Percentiles rank a stretch among this genome's conserved stretches.
phyloP scores from a whole-genome alignment of 1,139 yeast genomes.

The Dujonia santamariae region DNA sequence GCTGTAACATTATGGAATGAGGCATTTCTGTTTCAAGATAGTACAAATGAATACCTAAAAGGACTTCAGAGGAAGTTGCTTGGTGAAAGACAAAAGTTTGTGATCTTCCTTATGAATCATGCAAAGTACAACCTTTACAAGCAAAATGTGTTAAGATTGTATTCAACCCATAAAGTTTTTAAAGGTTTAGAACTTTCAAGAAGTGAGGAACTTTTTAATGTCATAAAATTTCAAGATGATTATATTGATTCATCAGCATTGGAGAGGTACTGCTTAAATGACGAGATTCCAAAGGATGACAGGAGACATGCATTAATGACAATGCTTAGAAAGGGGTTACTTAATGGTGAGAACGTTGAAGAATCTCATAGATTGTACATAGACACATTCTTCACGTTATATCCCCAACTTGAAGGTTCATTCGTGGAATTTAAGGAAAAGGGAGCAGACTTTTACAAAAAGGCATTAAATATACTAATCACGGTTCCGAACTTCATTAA shows the following conservation, averaged over 20 bases:
- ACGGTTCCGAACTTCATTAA: background rate
- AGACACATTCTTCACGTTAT: constrained; percentile 3
- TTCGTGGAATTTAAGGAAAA: background rate
- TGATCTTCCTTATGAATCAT: constrained; percentile 4
- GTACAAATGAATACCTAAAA: background rate
- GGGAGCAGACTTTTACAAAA: constrained; percentile 1
- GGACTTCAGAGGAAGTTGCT: constrained; percentile 2
- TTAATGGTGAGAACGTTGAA: background rate
- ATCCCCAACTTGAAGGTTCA: constrained; percentile 4
- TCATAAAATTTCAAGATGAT: constrained; percentile 1
- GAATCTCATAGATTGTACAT: background rate
- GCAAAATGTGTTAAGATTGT: constrained; percentile 1
- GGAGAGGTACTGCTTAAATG: background rate
- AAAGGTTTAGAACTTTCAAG: constrained; percentile 1
- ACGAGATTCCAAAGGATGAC: background rate
- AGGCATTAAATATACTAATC: constrained; percentile 1
- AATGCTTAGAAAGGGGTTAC: constrained; percentile 2
- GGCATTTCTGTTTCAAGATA: background rate
- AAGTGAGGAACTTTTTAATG: constrained; percentile 2
- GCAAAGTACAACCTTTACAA: constrained; percentile 5
- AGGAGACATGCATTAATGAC: constrained; percentile 2
- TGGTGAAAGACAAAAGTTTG: background rate
- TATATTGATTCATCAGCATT: background rate
- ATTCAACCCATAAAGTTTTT: constrained; percentile 1
- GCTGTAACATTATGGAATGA: constrained; percentile 7